phyloP scores from a whole-genome alignment of 2,329 filamentous ascomycete species.

The Phialemonium atrogriseum region DNA sequence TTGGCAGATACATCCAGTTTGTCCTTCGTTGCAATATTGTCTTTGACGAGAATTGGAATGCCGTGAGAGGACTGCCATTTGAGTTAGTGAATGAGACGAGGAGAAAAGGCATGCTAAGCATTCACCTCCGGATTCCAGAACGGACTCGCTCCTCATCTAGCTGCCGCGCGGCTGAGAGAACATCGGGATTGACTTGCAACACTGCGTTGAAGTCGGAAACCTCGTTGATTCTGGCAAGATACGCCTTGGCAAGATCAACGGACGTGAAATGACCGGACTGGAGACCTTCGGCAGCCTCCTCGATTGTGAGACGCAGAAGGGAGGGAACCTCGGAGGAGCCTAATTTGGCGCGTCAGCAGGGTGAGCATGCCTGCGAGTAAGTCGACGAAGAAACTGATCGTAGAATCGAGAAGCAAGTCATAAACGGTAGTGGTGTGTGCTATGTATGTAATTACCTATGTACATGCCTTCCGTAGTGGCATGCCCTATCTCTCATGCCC shows the following conservation, averaged over 20 bases:
- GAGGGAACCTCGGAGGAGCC: not conserved
- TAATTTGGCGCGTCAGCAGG: not conserved
- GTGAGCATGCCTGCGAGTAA: no score
- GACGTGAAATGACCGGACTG: constrained; percentile 16
- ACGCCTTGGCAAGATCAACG: constrained; percentile 24
- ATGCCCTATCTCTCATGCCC: no score
- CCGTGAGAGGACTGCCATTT: constrained; percentile 33
- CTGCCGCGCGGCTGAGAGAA: not conserved
- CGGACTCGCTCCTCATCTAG: not conserved
- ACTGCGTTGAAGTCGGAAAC: constrained; percentile 5
- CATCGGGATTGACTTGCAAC: constrained; percentile 18
- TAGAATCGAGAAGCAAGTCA: no score
- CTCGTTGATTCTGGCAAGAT: constrained; percentile 16
- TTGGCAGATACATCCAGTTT: constrained; percentile 56
- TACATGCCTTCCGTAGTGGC: no score
- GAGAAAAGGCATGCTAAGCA: not conserved
- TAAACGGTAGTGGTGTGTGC: no score
- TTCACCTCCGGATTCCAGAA: not conserved
- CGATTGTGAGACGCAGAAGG: constrained; percentile 6
- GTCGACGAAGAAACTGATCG: no score
- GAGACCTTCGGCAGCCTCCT: constrained; percentile 5
- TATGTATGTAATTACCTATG: no score
- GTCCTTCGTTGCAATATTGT: constrained; percentile 57
- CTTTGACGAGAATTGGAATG: constrained; percentile 58
- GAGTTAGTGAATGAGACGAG: not conserved